Evolutionary conservation across 768 basidiomycete species (phyloP).

Genomic region (Naganishia friedmannii): DNA sequence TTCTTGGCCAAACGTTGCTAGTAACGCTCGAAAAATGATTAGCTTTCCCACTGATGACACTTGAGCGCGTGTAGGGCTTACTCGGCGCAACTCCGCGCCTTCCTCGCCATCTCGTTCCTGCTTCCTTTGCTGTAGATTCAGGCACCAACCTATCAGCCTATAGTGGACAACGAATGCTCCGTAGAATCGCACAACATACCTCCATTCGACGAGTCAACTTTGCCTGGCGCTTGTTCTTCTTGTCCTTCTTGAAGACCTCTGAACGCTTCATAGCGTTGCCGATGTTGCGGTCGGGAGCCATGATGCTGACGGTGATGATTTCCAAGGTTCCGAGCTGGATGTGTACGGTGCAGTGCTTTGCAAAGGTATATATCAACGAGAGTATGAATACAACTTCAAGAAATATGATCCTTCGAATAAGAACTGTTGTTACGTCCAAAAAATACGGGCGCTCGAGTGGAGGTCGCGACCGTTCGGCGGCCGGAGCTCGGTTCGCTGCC

Average conservation of each 20-base stretch:
- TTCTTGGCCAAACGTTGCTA: slow-evolving; percentile 81
- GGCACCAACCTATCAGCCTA: not conserved
- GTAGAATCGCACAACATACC: slow-evolving; percentile 51
- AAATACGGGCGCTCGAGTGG: too few species aligned
- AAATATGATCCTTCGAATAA: too few species aligned
- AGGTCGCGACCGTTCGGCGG: too few species aligned
- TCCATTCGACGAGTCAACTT: slow-evolving; percentile 79
- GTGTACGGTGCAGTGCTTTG: too few species aligned
- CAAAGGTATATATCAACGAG: too few species aligned
- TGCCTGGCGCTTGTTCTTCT: slow-evolving; percentile 71
- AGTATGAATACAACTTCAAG: too few species aligned
- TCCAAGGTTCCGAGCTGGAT: not conserved
- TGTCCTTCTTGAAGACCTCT: slow-evolving; percentile 68
- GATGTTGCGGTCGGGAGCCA: slow-evolving; percentile 56
- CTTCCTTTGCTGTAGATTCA: slow-evolving; percentile 16
- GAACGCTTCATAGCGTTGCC: slow-evolving; percentile 87
- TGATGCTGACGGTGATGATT: slow-evolving; percentile 23
- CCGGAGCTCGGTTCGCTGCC: too few species aligned
- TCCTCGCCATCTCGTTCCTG: slow-evolving; percentile 26
- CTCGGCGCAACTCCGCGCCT: slow-evolving; percentile 25
- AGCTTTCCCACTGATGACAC: not conserved
- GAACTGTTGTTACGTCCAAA: too few species aligned
- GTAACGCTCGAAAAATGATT: not conserved
- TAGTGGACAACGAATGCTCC: too few species aligned
- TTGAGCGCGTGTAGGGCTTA: not conserved